Evolutionary conservation across 768 basidiomycete genomes (phyloP), one percentile per base, ranked within the genome.

Genomic region (Crepidotus variabilis): DNA sequence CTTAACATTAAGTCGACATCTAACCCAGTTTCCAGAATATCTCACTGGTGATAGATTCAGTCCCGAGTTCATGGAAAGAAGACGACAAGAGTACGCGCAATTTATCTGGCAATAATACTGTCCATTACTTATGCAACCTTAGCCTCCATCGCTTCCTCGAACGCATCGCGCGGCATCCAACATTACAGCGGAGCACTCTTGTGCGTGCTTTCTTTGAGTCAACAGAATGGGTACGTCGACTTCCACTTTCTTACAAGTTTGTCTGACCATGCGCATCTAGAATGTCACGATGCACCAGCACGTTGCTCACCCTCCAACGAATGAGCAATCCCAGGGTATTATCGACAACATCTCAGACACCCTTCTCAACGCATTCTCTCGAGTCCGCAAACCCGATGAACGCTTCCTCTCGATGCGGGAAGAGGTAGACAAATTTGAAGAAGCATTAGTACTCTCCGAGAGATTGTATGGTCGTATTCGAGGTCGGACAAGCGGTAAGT

Each of bases 281-380:
- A 90, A 92, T 65, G 95, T 98, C 22, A 86, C 90, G 66, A 98
- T 97, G 92, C 95, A 98, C 69, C 92, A 95, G 66, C 94, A 97
- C 65, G 78, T 92, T 52, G 93, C 95, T 6, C 92, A 97, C 65
- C 93, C 95, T 4, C 92, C 94, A 18, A 85, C 84, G 20, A 86
- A 87, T n/a, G 92, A 93, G 65, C 81, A 86, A 20, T 78, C 82
- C 0, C 82, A 83, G 1, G 88, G 92, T 34, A 77, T 99, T 43
- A 87, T 99, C 54, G 97, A 99, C 75, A 94, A 92, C 61, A 78
- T 99, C 55, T 96, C 94, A 33, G 97, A 99, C 72, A 94, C 93
- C 7, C 85, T 98, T 46, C 77, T 99, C 52, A 98, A 98, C 67
- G 95, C 96, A 1, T 99, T 99, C 69, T 83, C 94, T 22, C 88